These are phyloP conservation scores for Penstemon eatonii DNA, from an alignment of 257 asterid genomes.

Conservation along the genomic window DNA sequence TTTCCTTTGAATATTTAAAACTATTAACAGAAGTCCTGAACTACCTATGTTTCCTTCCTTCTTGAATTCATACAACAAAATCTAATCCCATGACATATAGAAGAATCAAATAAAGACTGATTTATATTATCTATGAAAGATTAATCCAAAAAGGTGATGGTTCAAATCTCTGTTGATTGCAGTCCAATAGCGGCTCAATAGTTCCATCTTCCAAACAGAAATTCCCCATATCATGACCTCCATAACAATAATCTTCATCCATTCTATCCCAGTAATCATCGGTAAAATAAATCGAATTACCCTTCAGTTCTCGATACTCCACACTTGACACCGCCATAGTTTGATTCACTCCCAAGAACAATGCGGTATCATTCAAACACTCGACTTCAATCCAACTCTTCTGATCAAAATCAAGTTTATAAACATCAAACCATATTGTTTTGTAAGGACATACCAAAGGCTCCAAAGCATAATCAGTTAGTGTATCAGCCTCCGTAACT, in stretches of 20 bases:
- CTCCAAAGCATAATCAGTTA: slow-evolving; percentile 4
- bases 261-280: slow-evolving; percentile 44
- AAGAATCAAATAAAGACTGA: neutral
- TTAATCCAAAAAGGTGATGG: slow-evolving; percentile 40
- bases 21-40: too few species aligned
- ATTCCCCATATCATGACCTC: slow-evolving; percentile 41
- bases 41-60: too few species aligned
- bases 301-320: slow-evolving; percentile 17
- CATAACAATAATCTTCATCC: slow-evolving; percentile 35
- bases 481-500: slow-evolving; percentile 33
- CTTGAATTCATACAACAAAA: too few species aligned
- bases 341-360: slow-evolving; percentile 47
- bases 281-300: slow-evolving; percentile 37
- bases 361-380: slow-evolving; percentile 17
- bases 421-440: slow-evolving; percentile 35
- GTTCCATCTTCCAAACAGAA: slow-evolving; percentile 25
- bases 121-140: neutral
- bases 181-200: slow-evolving; percentile 9
- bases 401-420: neutral
- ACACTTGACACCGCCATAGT: slow-evolving; percentile 17
- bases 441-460: slow-evolving; percentile 29
- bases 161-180: slow-evolving; percentile 12
- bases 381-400: slow-evolving; percentile 26
- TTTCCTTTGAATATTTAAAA: too few species aligned
- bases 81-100: too few species aligned